phyloP scores from a whole-genome alignment of 1,284 basidiomycete genomes.

The Microstroma glucosiphilum region DNA sequence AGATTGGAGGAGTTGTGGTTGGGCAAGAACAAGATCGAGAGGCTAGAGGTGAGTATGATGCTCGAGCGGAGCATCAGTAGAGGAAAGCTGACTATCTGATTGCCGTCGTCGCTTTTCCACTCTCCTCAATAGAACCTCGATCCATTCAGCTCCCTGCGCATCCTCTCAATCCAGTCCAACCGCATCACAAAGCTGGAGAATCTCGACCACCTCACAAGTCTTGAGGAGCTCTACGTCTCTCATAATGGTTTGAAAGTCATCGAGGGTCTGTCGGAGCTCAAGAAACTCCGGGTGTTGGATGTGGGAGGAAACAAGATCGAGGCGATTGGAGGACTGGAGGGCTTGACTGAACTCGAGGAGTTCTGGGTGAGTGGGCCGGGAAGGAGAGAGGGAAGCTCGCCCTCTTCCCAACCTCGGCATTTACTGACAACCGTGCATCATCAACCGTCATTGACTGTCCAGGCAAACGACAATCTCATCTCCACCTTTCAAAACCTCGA shows the following conservation, averaged over 20 bases:
- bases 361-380: slow-evolving; percentile 69
- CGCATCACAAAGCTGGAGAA: slow-evolving; percentile 82
- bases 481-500: slow-evolving; percentile 65
- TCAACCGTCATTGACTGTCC: slow-evolving; percentile 53
- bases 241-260: slow-evolving; percentile 82
- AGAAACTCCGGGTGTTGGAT: slow-evolving; percentile 73
- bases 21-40: slow-evolving; percentile 61
- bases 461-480: slow-evolving; percentile 77
- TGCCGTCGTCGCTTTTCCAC: not conserved
- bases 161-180: slow-evolving; percentile 76
- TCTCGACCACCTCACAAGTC: slow-evolving; percentile 54
- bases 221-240: slow-evolving; percentile 88
- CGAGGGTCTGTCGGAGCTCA: slow-evolving; percentile 67
- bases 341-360: slow-evolving; percentile 72
- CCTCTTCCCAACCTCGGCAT: not conserved
- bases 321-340: slow-evolving; percentile 71
- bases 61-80: no score
- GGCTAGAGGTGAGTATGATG: slow-evolving; percentile 14
- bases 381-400: slow-evolving; percentile 27
- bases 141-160: slow-evolving; percentile 20
- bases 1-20: slow-evolving; percentile 90
- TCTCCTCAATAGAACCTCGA: slow-evolving; percentile 11
- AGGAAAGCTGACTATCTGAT: no score
- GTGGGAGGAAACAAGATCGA: slow-evolving; percentile 77
- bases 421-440: not conserved